These are phyloP conservation scores for Saitozyma podzolica DNA, from an alignment of 768 basidiomycete genomes.

Conservation along the genomic window DNA sequence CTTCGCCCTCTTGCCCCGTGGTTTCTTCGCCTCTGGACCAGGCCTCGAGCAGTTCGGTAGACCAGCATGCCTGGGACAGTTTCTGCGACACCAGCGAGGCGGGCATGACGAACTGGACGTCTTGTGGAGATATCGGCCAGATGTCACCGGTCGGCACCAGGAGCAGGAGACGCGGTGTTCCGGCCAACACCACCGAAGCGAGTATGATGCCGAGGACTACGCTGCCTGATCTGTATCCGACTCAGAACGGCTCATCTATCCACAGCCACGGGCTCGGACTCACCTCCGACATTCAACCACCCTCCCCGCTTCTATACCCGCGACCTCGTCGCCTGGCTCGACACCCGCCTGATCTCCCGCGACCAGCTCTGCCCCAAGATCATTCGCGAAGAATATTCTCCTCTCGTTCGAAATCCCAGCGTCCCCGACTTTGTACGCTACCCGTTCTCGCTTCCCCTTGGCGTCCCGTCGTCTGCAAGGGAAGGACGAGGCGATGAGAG, in stretches of 20 bases:
- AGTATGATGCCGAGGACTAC: constrained; percentile 37
- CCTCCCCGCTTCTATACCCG: constrained; percentile 27
- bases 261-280: not conserved
- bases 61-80: constrained; percentile 32
- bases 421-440: constrained; percentile 13
- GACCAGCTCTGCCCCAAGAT: constrained; percentile 15
- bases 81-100: constrained; percentile 21
- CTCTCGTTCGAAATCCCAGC: constrained; percentile 24
- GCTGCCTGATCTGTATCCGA: constrained; percentile 19
- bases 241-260: not conserved
- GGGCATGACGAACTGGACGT: constrained; percentile 51
- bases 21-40: constrained; percentile 18
- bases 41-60: constrained; percentile 18
- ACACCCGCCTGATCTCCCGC: constrained; percentile 1
- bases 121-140: constrained; percentile 37
- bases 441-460: constrained; percentile 16
- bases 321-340: constrained; percentile 2
- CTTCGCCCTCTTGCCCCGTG: not conserved
- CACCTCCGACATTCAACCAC: constrained; percentile 41
- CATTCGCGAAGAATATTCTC: constrained; percentile 23
- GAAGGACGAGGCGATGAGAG: too few relatives aligned
- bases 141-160: constrained; percentile 41
- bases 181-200: constrained; percentile 29
- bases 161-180: constrained; percentile 34
- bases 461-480: not conserved